A percentile compares a stretch with the other conserved stretches of the same genome.
Conservation (phyloP, 139 green algal genomes). For the Picocystis salinarum region DNA sequence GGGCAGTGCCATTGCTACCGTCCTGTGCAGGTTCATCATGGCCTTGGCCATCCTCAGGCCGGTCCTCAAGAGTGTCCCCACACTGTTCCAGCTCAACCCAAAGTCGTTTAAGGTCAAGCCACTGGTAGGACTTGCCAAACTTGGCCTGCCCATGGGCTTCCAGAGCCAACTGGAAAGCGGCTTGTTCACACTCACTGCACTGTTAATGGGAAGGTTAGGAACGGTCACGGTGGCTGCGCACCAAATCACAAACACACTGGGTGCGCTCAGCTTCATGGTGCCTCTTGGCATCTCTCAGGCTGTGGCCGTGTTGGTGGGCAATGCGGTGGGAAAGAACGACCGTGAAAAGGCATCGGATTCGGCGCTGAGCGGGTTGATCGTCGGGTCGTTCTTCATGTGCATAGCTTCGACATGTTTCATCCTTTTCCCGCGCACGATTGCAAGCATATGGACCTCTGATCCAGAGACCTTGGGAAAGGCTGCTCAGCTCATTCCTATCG, state of each 20-base stretch:
- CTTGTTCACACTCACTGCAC: neutral
- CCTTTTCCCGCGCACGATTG: neutral
- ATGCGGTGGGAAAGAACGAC: neutral
- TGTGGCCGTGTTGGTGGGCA: neutral
- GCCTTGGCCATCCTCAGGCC: neutral
- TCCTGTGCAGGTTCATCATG: neutral
- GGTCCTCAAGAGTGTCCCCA: neutral
- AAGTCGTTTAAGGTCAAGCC: neutral
- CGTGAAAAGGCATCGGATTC: neutral
- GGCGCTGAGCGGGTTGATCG: neutral
- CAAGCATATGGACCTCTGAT: neutral
- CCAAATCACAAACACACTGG: constrained; percentile 1
- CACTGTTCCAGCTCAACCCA: neutral
- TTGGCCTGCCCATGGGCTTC: neutral
- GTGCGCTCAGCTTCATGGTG: neutral
- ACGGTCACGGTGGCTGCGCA: neutral
- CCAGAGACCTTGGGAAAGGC: neutral
- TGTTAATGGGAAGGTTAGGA: constrained; percentile 2
- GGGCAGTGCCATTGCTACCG: constrained; percentile 1
- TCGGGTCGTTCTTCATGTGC: neutral
- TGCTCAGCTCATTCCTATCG: neutral
- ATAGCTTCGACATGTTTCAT: neutral
- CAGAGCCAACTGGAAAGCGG: constrained; percentile 1
- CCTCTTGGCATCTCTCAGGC: constrained; percentile 1
- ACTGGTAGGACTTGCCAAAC: neutral